Base-by-base conservation (phyloP, 2,329 filamentous ascomycete species). In the Verticillium nubilum region DNA sequence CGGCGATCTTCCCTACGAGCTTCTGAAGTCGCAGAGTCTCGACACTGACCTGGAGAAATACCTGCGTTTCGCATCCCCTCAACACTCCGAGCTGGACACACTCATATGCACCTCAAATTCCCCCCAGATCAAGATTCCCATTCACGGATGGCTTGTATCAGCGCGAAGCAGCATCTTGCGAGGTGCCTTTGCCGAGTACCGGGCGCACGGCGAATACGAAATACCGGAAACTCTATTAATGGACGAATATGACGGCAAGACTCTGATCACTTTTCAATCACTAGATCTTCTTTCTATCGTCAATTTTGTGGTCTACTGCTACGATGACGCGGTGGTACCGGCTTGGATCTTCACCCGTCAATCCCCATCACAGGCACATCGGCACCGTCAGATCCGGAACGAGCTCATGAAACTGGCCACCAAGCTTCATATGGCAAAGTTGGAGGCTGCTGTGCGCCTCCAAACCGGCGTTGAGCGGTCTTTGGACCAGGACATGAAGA, bases 341-440 rank as follows among this genome's bases (percentile, higher is more conserved):
- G 89, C 93, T 19, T 98, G 95, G 95, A 90, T 93, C 64, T 87
- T 89, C 63, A 88, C 88, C 4, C 85, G 83, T 6, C 83, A 87
- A 62, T 83, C 85, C 23, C 84, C 87, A 2, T 76, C 84, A 12
- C 78, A 88, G 69, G 88, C 90, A 0, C 82, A 84, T 66, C 83
- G 90, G 47, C 96, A 92, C 70, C 89, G 92, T 26, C 87, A 93
- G 67, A 82, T 96, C 19, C 87, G 94, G 23, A 82, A 80, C 0
- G 94, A 98, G 69, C 77, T 98, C n/a, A 95, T 97, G 88, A 94
- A 87, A 64, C 67, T 93, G n/a, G 89, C 91, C 10, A 84, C 84
- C 1, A 83, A 83, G 59, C 79, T 98, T 1, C 85, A 88, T 15
- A 80, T 98, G 71, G 72, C 76, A 17, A 85, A 83, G 31, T 78